phyloP scores from a whole-genome alignment of 1,284 basidiomycete species.

The Rhodotorula mucilaginosa region DNA sequence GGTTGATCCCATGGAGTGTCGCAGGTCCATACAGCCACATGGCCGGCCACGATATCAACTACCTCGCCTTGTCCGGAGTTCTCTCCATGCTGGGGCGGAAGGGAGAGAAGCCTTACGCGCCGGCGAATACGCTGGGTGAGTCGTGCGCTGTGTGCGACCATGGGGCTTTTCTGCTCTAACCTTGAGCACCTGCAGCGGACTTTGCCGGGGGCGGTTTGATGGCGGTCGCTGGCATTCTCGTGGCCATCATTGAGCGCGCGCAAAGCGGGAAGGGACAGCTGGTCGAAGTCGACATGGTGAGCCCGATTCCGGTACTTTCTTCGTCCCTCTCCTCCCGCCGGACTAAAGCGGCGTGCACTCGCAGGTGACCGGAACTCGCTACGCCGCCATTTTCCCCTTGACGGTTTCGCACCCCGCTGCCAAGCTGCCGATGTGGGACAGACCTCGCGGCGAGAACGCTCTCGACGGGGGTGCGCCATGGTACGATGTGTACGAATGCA shows the following conservation, averaged over 20 bases:
- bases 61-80: constrained; percentile 75
- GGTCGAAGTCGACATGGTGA: constrained; percentile 73
- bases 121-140: constrained; percentile 63
- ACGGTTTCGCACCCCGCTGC: constrained; percentile 53
- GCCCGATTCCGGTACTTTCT: constrained; percentile 11
- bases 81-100: constrained; percentile 51
- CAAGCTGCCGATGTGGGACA: constrained; percentile 48
- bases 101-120: constrained; percentile 64
- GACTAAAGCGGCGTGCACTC: background rate
- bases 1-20: too few relatives aligned
- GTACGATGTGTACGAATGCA: constrained; percentile 70
- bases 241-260: constrained; percentile 68
- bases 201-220: constrained; percentile 77
- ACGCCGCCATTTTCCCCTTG: constrained; percentile 69
- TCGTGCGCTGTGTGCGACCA: background rate
- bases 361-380: constrained; percentile 74
- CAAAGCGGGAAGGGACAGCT: constrained; percentile 66
- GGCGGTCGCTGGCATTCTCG: constrained; percentile 69
- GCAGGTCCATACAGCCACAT: constrained; percentile 43
- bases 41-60: constrained; percentile 73
- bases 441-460: constrained; percentile 60
- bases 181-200: constrained; percentile 54
- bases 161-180: too few relatives aligned
- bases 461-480: constrained; percentile 76
- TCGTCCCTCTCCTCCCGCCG: too few relatives aligned